Evolutionary conservation across 1,284 basidiomycete species (phyloP).

Genomic region (Phlebopus sp.): DNA sequence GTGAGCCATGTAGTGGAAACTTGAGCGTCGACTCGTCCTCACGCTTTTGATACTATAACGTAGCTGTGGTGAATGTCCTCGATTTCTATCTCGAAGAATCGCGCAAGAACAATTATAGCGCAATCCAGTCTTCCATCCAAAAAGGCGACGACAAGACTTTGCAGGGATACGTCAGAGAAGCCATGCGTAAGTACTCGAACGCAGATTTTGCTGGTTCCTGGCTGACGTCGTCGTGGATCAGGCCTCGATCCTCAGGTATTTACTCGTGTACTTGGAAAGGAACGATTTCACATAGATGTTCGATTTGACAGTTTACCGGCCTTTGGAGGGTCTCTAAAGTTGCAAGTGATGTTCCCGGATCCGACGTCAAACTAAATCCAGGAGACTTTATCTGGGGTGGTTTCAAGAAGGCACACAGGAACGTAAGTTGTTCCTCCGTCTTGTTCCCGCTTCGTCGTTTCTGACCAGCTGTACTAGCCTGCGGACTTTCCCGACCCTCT

Average conservation of each 20-base stretch:
- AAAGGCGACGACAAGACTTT: conserved; percentile 38
- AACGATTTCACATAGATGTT: background rate
- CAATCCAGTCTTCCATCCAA: conserved; percentile 39
- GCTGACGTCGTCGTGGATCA: conserved; percentile 11
- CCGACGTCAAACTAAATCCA: conserved; percentile 38
- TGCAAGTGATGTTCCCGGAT: conserved; percentile 38
- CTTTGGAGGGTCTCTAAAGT: conserved; percentile 42
- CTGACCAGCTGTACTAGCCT: too few relatives aligned
- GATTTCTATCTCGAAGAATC: conserved; percentile 55
- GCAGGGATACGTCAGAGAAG: conserved; percentile 53
- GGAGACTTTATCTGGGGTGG: conserved; percentile 46
- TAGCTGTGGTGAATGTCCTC: conserved; percentile 44
- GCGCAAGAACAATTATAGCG: conserved; percentile 36
- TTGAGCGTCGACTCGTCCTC: too few relatives aligned
- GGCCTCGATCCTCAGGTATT: conserved; percentile 38
- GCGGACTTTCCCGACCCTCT: conserved; percentile 33
- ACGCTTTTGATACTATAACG: background rate
- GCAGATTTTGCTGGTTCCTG: background rate
- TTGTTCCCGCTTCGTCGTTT: background rate
- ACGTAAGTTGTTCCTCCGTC: conserved; percentile 35
- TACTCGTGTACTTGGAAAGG: background rate
- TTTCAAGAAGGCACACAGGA: conserved; percentile 48
- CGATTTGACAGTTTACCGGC: conserved; percentile 33
- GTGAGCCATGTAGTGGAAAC: conserved; percentile 13
- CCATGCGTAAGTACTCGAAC: conserved; percentile 40